Evolutionary conservation across 108 stramenopile genomes (phyloP).

Genomic region (Cyclostephanos invisitatus): DNA sequence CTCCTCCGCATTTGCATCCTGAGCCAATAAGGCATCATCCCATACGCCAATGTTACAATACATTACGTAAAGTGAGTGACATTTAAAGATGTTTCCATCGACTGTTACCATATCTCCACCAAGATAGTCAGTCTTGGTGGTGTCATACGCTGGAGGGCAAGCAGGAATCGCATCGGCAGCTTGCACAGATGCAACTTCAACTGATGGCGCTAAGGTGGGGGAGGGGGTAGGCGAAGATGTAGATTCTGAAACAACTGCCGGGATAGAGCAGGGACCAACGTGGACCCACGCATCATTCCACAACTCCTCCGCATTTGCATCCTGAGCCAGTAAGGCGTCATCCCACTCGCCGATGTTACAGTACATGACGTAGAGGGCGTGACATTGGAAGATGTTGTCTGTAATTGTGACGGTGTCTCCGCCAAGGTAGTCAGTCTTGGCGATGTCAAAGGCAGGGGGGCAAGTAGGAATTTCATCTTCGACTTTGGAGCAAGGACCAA

Average conservation of each 20-base stretch:
- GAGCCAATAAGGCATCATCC: conserved; percentile 9
- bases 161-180: neutral
- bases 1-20: conserved; percentile 7
- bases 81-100: conserved; percentile 15
- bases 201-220: neutral
- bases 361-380: neutral
- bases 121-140: conserved; percentile 3
- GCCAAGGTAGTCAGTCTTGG: conserved; percentile 11
- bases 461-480: neutral
- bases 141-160: conserved; percentile 18
- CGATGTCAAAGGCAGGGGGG: conserved; percentile 11
- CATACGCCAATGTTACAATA: conserved; percentile 19
- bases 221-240: neutral
- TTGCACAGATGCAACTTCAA: neutral
- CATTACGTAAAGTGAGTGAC: neutral
- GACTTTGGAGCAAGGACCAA: conserved; percentile 2
- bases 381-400: conserved; percentile 11
- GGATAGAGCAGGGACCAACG: neutral
- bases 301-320: conserved; percentile 4
- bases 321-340: neutral
- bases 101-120: conserved; percentile 3
- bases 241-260: neutral
- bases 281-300: conserved; percentile 14
- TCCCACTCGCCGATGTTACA: conserved; percentile 17
- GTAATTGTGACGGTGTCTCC: conserved; percentile 1